phyloP scores from a whole-genome alignment of 306 rosid genomes.

The Lathyrus sativus region DNA sequence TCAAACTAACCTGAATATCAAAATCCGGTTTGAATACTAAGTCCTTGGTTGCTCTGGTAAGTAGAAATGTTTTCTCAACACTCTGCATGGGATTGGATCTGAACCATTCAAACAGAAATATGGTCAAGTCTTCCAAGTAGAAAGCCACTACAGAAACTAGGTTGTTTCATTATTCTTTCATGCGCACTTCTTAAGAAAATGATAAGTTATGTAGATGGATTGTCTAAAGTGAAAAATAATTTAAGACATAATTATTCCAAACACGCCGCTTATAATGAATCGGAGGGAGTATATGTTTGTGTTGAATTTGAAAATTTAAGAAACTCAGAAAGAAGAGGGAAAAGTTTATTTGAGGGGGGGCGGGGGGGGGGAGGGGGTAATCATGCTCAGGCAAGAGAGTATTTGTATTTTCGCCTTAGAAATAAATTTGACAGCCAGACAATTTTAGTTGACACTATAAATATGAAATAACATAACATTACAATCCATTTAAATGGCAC shows the following conservation, averaged over 20 bases:
- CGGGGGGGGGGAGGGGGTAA: neutral
- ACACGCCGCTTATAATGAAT: neutral
- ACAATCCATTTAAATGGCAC: constrained; percentile 4
- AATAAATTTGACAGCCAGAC: too few species aligned
- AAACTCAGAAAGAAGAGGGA: neutral
- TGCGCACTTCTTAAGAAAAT: neutral
- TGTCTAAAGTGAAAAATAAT: neutral
- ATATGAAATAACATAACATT: constrained; percentile 9
- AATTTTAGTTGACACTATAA: neutral
- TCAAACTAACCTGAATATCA: constrained; percentile 81
- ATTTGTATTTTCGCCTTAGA: neutral
- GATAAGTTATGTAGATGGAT: neutral
- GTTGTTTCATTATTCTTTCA: neutral
- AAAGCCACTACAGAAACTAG: constrained; percentile 15
- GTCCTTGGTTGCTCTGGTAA: constrained; percentile 71
- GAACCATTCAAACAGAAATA: constrained; percentile 38
- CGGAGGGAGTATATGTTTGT: constrained; percentile 1
- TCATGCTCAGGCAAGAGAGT: neutral
- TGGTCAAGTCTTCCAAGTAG: constrained; percentile 16
- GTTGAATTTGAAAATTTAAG: constrained; percentile 7
- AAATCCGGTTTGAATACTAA: constrained; percentile 65
- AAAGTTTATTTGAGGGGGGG: neutral
- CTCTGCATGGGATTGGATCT: constrained; percentile 80
- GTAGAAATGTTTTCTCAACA: constrained; percentile 82
- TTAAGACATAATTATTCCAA: neutral